Evolutionary conservation across 2,329 filamentous ascomycete species (phyloP).

Genomic region (Macrophomina phaseolina): DNA sequence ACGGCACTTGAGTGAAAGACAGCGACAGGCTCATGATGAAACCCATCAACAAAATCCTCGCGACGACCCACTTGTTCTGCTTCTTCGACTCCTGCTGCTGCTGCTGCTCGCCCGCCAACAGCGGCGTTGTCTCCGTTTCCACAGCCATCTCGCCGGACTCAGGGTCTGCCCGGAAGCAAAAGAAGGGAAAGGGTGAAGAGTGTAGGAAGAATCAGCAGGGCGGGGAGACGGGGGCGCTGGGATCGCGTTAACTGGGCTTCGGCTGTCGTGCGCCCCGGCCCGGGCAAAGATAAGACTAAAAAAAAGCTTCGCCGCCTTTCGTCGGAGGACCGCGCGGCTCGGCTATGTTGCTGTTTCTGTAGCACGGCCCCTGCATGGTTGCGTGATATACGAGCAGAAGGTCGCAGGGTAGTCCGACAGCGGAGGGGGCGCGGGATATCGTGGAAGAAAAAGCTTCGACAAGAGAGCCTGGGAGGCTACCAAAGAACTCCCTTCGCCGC

Average conservation of each 20-base stretch:
- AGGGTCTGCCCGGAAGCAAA: constrained; percentile 22
- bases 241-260: constrained; percentile 9
- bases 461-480: neutral
- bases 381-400: neutral
- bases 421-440: neutral
- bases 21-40: constrained; percentile 64
- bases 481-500: neutral
- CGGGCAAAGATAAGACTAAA: constrained; percentile 17
- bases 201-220: neutral
- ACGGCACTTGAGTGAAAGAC: constrained; percentile 56
- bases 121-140: constrained; percentile 28
- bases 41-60: constrained; percentile 62
- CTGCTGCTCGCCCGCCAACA: constrained; percentile 27
- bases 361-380: neutral
- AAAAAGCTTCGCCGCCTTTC: constrained; percentile 7
- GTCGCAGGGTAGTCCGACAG: constrained; percentile 6
- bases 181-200: neutral
- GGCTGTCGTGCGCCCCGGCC: constrained; percentile 19
- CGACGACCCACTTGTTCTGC: constrained; percentile 37
- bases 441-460: neutral
- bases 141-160: constrained; percentile 11
- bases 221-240: neutral
- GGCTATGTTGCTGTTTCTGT: constrained; percentile 6
- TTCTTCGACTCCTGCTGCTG: constrained; percentile 1
- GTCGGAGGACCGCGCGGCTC: neutral